Evolutionary conservation across 805 yeast genomes (phyloP), one percentile per base, ranked within the genome.

Genomic region (Barnettozyma sucrosica): DNA sequence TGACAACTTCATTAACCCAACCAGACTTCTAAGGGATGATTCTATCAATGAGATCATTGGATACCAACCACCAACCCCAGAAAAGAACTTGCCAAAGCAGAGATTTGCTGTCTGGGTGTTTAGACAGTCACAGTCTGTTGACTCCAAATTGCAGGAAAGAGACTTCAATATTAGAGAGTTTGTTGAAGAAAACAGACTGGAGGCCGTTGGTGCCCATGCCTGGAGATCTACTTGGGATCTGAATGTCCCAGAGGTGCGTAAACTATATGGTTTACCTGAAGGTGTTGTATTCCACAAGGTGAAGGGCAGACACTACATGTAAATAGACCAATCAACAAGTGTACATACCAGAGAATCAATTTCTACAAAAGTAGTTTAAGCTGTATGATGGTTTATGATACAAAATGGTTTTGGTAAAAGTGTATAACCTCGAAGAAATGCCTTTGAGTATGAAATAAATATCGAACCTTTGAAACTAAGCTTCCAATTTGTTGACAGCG

Each of bases 71-170:
- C 86, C 97, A 40, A 77, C 77, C 24, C 96, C 97, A 10, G 97
- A 92, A 63, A 87, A 86, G 70, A 93, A 93, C 65, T 74, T 84
- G 4, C 89, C 87, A 37, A 72, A 72, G 28, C 96, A 92, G 66
- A 79, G 98, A 67, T 81, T 85, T 47, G 81, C 86, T 44, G 78
- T 88, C 38, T 90, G 97, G 97, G 95, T 89, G 4, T 85, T 89
- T 65, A 81, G 89, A 67, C 98, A 93, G 66, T 50, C 64, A 4
- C 36, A 63, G 23, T 41, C 43, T 28, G 55, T 62, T 16, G 19
- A 53, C 30, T 41, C 43, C 39, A 52, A 59, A 11, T 48, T 60
- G 3, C 43, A 61, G 16, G 59, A 63, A 32, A 66, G 81, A 53
- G 63, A 69, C 47, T 92, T 92, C 61, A 79, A 88, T 58, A 81